Base-by-base conservation (phyloP, 2,329 filamentous ascomycete species). In the Chaetothyriales sp. region DNA sequence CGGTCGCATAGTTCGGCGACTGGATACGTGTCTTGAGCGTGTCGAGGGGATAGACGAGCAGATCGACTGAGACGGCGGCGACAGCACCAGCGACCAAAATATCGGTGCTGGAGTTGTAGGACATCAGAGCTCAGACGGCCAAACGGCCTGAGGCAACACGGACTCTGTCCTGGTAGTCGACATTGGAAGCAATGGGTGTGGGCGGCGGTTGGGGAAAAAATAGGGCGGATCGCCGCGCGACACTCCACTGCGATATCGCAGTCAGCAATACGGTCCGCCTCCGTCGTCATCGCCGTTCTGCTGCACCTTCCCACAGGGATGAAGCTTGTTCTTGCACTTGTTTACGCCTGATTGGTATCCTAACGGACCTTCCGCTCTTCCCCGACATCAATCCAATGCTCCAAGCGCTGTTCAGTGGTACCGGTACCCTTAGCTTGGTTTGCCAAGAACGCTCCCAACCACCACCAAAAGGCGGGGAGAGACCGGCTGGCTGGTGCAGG, bases 11-110 rank as follows among this genome's bases (percentile, higher is more conserved):
- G 60, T 88, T 78, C 10, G 80, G 81, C 49, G 83, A 87, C 64
- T 94, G 88, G 46, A 86, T 76, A 8, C 88, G 78, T 6, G 88
- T 95, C 65, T 95, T 95, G 61, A 95, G 73, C 0, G 88, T 95
- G 64, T 95, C 89, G 15, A 95, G 73, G 0, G 88, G 89, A 61
- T 92, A 94, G 36, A 95, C 78, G 15, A 94, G 72, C 47, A 93
- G 72, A 65, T 95, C 87, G 51, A 95, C 84, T 1, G 83, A 83
- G 64, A 94, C 87, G 22, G 87, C 89, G 55, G 88, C 88, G 49
- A 84, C 76, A 49, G 86, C 87, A 51, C 88, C 88, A 46, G 88
- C 86, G 85, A 92, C 46, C 51, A 44, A 46, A 15, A 50, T 47
- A 19, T 44, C 43, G 32, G 50, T 39, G 32, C 32, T 39, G 32